Percentiles rank a stretch among this genome's conserved stretches.
Evolutionary conservation across 768 basidiomycete species (phyloP).

Genomic region (Tricholoma bakamatsutake): DNA sequence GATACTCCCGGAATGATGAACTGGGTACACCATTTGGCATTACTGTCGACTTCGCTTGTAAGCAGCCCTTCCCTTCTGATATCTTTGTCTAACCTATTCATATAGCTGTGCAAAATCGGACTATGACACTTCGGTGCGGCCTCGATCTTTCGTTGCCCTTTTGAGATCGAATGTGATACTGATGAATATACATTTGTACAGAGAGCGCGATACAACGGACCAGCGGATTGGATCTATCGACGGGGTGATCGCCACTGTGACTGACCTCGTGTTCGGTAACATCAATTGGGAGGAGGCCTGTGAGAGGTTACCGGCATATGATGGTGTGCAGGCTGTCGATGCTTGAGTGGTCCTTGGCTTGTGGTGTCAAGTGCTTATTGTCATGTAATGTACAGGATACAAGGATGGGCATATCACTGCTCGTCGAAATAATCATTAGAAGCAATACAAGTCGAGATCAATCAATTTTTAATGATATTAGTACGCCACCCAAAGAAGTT

Average conservation of each 20-base stretch:
- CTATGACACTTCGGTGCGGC: conserved; percentile 87
- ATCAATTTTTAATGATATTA: neutral
- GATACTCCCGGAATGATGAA: conserved; percentile 97
- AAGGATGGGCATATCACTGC: neutral
- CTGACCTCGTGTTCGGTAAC: conserved; percentile 68
- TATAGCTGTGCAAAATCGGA: conserved; percentile 83
- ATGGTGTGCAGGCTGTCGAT: conserved; percentile 84
- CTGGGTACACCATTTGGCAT: conserved; percentile 96
- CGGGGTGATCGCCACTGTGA: conserved; percentile 78
- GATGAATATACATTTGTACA: conserved; percentile 20
- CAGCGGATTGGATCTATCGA: conserved; percentile 90
- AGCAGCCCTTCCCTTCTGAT: conserved; percentile 15
- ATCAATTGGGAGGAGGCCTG: conserved; percentile 78
- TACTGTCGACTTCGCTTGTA: conserved; percentile 89
- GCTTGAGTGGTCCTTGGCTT: neutral
- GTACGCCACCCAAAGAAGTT: neutral
- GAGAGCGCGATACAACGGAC: conserved; percentile 91
- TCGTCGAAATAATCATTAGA: neutral
- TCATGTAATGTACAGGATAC: neutral
- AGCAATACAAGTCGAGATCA: neutral
- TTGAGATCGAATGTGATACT: neutral
- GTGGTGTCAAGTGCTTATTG: no score
- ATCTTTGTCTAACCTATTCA: neutral
- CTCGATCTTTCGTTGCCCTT: conserved; percentile 2
- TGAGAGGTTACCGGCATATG: conserved; percentile 66